These are phyloP conservation scores for Pythium sukuiense DNA, from an alignment of 352 stramenopile genomes.

Conservation along the genomic window DNA sequence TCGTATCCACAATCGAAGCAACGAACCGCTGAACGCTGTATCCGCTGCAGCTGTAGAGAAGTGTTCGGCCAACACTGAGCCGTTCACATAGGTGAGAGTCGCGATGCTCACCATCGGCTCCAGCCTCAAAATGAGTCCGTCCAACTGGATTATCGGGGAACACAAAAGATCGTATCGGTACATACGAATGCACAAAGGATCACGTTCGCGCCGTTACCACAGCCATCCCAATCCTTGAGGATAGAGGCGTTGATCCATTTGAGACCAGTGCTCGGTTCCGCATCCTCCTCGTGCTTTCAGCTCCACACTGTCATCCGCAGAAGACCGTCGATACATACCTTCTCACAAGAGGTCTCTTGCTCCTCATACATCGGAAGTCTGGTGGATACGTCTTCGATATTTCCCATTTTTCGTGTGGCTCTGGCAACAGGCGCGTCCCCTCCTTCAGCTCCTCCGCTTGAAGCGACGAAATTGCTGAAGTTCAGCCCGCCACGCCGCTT, in stretches of 20 bases:
- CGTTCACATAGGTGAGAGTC: background rate
- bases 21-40: background rate
- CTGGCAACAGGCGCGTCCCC: background rate
- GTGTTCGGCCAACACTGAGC: background rate
- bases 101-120: background rate
- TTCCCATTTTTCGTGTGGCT: background rate
- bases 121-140: background rate
- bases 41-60: background rate
- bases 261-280: background rate
- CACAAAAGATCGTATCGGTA: background rate
- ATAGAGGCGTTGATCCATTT: background rate
- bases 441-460: background rate
- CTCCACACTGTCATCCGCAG: background rate
- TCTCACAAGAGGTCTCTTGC: background rate
- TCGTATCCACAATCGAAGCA: background rate
- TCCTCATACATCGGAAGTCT: background rate
- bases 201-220: too few species aligned
- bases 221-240: background rate
- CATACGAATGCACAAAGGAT: background rate
- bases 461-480: background rate
- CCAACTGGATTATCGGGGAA: background rate
- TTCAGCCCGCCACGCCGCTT: background rate
- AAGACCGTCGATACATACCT: background rate
- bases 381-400: slow-evolving; percentile 2
- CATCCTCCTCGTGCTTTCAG: background rate